phyloP scores from a whole-genome alignment of 352 stramenopile species.

The Pseudoperonospora humuli region DNA sequence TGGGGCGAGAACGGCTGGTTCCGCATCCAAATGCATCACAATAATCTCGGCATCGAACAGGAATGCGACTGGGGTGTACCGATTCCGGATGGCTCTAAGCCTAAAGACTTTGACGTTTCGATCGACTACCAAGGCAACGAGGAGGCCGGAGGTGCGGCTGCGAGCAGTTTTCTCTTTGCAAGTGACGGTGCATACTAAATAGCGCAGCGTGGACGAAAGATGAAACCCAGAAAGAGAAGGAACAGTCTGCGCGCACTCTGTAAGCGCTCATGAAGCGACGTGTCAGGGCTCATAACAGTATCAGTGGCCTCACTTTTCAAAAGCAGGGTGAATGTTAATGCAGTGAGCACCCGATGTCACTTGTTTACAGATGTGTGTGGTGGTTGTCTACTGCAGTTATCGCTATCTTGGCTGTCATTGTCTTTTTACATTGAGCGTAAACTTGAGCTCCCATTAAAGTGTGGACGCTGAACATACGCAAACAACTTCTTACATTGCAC shows the following conservation, averaged over 20 bases:
- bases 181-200: slow-evolving; percentile 7
- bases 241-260: background rate
- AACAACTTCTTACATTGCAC: slow-evolving; percentile 55
- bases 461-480: slow-evolving; percentile 62
- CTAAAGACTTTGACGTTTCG: slow-evolving; percentile 29
- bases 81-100: slow-evolving; percentile 72
- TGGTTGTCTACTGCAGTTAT: slow-evolving; percentile 44
- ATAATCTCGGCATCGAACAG: slow-evolving; percentile 86
- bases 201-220: background rate
- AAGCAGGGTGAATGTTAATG: slow-evolving; percentile 5
- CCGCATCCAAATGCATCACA: slow-evolving; percentile 84
- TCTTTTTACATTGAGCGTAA: slow-evolving; percentile 70
- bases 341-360: slow-evolving; percentile 34
- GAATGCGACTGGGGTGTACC: slow-evolving; percentile 87
- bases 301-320: background rate
- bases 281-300: background rate
- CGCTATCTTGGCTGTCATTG: slow-evolving; percentile 38
- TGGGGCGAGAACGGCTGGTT: slow-evolving; percentile 92
- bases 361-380: slow-evolving; percentile 71
- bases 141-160: background rate
- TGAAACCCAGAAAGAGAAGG: background rate
- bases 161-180: slow-evolving; percentile 15
- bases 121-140: slow-evolving; percentile 23
- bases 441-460: slow-evolving; percentile 64
- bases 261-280: slow-evolving; percentile 14